phyloP scores from a whole-genome alignment of 2,329 filamentous ascomycete species.

The Nemania sp. region DNA sequence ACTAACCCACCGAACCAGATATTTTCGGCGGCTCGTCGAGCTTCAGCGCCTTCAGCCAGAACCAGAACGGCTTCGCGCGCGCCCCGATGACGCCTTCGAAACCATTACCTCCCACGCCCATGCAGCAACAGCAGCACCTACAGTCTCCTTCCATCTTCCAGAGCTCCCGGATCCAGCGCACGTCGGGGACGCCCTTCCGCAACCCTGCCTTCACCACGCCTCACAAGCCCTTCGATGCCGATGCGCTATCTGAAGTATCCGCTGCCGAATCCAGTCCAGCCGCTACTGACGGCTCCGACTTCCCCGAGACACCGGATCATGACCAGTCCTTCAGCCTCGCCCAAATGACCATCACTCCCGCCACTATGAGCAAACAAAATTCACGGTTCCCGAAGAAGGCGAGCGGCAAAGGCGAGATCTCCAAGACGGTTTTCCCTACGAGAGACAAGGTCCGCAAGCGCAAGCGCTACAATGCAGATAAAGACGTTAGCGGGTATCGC shows the following conservation, averaged over 20 bases:
- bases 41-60: constrained; percentile 41
- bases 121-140: constrained; percentile 12
- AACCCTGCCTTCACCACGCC: constrained; percentile 68
- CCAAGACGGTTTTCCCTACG: constrained; percentile 45
- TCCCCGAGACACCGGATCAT: constrained; percentile 54
- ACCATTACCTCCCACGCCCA: constrained; percentile 39
- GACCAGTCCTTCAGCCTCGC: constrained; percentile 48
- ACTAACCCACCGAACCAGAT: constrained; percentile 35
- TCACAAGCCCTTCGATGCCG: constrained; percentile 58
- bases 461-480: constrained; percentile 55
- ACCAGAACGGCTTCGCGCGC: constrained; percentile 32
- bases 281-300: constrained; percentile 59
- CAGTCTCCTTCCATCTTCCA: constrained; percentile 49
- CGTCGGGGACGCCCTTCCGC: constrained; percentile 57
- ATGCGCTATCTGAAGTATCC: constrained; percentile 58
- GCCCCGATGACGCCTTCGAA: constrained; percentile 45
- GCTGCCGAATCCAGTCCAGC: constrained; percentile 64
- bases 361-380: constrained; percentile 50
- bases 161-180: constrained; percentile 46
- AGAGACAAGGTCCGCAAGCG: constrained; percentile 56
- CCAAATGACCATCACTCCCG: constrained; percentile 53
- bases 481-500: constrained; percentile 53
- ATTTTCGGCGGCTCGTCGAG: constrained; percentile 44
- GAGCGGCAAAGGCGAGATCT: constrained; percentile 67
- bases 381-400: constrained; percentile 44